Conservation (phyloP, 2,329 filamentous ascomycete genomes). For the Colletotrichum viniferum region DNA sequence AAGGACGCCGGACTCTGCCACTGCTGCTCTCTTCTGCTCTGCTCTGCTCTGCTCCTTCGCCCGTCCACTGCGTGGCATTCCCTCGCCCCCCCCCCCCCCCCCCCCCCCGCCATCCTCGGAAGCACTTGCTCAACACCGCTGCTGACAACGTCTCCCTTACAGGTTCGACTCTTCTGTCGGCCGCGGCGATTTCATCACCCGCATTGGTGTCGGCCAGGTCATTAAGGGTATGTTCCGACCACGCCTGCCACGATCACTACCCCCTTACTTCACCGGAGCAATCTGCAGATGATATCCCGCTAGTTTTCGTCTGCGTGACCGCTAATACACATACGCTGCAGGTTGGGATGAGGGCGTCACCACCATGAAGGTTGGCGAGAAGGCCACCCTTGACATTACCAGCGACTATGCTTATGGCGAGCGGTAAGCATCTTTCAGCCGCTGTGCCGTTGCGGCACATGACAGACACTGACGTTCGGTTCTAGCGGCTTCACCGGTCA, state of each 20-base stretch:
- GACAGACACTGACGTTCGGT: background rate
- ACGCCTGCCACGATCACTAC: background rate
- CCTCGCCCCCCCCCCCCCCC: background rate
- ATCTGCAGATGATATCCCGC: background rate
- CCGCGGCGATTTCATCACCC: constrained; percentile 75
- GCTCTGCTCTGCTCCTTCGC: background rate
- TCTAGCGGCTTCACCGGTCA: constrained; percentile 76
- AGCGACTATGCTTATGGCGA: constrained; percentile 70
- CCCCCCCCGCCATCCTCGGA: background rate
- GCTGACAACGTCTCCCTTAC: background rate
- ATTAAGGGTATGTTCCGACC: constrained; percentile 72
- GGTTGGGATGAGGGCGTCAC: constrained; percentile 87
- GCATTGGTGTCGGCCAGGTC: constrained; percentile 82
- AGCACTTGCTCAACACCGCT: background rate
- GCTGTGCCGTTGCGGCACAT: background rate
- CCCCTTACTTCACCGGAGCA: no score
- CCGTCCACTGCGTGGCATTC: background rate
- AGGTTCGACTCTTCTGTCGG: constrained; percentile 91
- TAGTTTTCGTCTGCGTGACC: background rate
- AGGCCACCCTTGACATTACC: constrained; percentile 81
- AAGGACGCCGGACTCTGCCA: constrained; percentile 21
- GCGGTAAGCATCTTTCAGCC: constrained; percentile 48
- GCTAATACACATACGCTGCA: constrained; percentile 36
- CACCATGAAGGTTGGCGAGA: constrained; percentile 90
- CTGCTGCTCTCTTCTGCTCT: background rate